Base-by-base conservation (phyloP, 495 filamentous ascomycete species). In the Penicillium goetzii region DNA sequence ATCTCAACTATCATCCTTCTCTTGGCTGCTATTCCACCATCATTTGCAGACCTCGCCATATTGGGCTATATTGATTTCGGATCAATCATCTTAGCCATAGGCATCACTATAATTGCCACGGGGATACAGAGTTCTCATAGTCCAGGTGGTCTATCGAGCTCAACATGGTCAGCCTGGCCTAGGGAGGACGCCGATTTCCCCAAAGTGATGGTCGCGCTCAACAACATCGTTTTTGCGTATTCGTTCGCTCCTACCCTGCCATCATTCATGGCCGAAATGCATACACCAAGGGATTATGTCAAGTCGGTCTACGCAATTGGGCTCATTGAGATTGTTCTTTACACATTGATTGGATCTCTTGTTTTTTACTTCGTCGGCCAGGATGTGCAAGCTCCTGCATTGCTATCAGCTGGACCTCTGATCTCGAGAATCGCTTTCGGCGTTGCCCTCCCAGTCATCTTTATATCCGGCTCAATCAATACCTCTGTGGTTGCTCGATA, bases 261-360 rank as follows among this genome's bases (percentile, higher is more conserved):
- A 71, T 83, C 79, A 23, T 89, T 92, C 72, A 89, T 89, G 79
- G 82, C 86, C 51, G 89, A 92, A 71, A 89, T 92, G 84, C 86
- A 88, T 67, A 86, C 86, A 0, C 89, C 88, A 0, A 65, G 69
- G 32, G 85, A 90, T 67, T 90, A 80, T 63, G 71, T 76, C 58
- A 89, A 89, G 74, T 82, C 88, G 0, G 81, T 91, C 55, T 80
- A 78, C 60, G 63, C 81, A 33, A 83, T 89, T 2, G 86, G 87
- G 34, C 56, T 81, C 56, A 81, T 84, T 26, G 85, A 89, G 65
- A 88, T 86, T 19, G 59, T 84, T 61, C 83, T 91, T 50, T 92
- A 92, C 72, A 86, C 86, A 30, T 47, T 90, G 30, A 85, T 88
- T 0, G 87, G 86, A 12, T 81, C 85, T 0, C 70, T 91, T 21